Evolutionary conservation across 371 early-diverging fungal genomes (phyloP).

Genomic region (Mortierella sp.): DNA sequence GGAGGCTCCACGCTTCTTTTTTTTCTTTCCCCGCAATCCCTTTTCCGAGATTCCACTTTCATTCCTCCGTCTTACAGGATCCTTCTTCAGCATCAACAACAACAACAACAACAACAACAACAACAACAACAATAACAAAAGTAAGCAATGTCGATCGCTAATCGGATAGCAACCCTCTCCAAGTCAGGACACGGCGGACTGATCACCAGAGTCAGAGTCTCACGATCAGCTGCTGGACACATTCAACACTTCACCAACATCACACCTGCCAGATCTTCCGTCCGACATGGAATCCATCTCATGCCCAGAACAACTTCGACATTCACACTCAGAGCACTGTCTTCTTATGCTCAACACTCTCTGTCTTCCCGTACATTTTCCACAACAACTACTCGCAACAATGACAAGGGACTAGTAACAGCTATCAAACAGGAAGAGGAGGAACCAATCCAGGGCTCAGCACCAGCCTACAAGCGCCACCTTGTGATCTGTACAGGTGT

Average conservation of each 20-base stretch:
- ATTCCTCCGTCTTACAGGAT: neutral
- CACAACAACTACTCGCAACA: neutral
- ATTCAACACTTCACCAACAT: neutral
- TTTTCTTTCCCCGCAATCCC: neutral
- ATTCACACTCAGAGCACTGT: neutral
- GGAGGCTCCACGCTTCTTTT: neutral
- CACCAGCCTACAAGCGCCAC: constrained; percentile 45
- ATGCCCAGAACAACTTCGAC: neutral
- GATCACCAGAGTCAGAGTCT: neutral
- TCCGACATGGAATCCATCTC: constrained; percentile 6
- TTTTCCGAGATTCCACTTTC: constrained; percentile 1
- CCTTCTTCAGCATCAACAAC: neutral
- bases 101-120: neutral
- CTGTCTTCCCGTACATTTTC: constrained; percentile 4
- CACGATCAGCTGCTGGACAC: constrained; percentile 12
- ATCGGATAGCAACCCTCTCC: constrained; percentile 22
- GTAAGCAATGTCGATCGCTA: constrained; percentile 23
- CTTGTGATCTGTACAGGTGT: constrained; percentile 49
- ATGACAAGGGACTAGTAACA: neutral
- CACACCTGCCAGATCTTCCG: neutral
- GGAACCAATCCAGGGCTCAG: constrained; percentile 48
- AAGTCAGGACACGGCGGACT: neutral
- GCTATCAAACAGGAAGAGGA: constrained; percentile 14
- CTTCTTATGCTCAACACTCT: neutral
- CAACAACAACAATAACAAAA: neutral